These are phyloP conservation scores for Backusella mclennaniae DNA, from an alignment of 192 early-diverging fungal species.

Conservation along the genomic window DNA sequence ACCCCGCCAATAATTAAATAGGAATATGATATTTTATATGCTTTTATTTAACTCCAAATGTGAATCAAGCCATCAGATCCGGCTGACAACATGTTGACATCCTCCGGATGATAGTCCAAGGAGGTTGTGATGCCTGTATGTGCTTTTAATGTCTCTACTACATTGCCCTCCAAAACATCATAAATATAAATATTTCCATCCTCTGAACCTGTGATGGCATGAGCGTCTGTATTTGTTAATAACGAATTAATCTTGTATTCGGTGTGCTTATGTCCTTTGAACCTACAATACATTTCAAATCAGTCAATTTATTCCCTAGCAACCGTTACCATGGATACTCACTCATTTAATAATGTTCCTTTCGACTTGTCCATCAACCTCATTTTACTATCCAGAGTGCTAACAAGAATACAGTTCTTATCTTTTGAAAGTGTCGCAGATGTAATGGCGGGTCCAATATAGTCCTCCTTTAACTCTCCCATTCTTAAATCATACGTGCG, in stretches of 20 bases:
- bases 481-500: conserved; percentile 85
- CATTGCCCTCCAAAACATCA: conserved; percentile 65
- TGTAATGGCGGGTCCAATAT: conserved; percentile 77
- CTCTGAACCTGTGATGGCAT: conserved; percentile 86
- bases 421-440: conserved; percentile 66
- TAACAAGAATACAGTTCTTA: conserved; percentile 71
- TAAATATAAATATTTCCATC: conserved; percentile 86
- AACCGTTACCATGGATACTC: conserved; percentile 17
- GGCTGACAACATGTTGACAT: conserved; percentile 60
- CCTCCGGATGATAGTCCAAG: conserved; percentile 66
- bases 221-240: conserved; percentile 65
- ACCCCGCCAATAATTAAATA: too few species aligned
- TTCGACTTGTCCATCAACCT: conserved; percentile 81
- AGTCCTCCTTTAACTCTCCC: conserved; percentile 67
- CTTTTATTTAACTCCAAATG: conserved; percentile 45
- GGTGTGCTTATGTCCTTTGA: conserved; percentile 78
- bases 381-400: conserved; percentile 74
- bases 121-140: conserved; percentile 65
- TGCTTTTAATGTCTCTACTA: conserved; percentile 26
- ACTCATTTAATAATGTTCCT: conserved; percentile 72
- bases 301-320: conserved; percentile 34
- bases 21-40: too few species aligned
- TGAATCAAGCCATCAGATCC: conserved; percentile 68
- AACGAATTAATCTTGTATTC: conserved; percentile 76
- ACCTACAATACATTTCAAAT: conserved; percentile 50